These are phyloP conservation scores for Sorghum bicolor DNA, from an alignment of 176 grass and related monocot genomes.

Conservation along the genomic window Sorghum_bicolor_NCBIv3 NC_012878.2:5518501-5519000, in stretches of 20 bases:
- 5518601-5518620: slow-evolving; percentile 52
- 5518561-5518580: not conserved
- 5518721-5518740: slow-evolving; percentile 9
- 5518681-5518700: not conserved
- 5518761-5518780: slow-evolving; percentile 22
- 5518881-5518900: not conserved
- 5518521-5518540: slow-evolving; percentile 8
- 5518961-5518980: slow-evolving; percentile 13
- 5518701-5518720: not conserved
- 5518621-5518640: slow-evolving; percentile 42
- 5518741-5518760: slow-evolving; percentile 18
- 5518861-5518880: slow-evolving; percentile 35
- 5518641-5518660: slow-evolving; percentile 56
- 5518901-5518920: slow-evolving; percentile 1
- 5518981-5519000: not conserved
- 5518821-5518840: slow-evolving; percentile 54
- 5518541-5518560: slow-evolving; percentile 1
- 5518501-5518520: slow-evolving; percentile 40
- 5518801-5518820: slow-evolving; percentile 32
- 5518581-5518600: slow-evolving; percentile 27
- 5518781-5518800: slow-evolving; percentile 28
- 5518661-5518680: slow-evolving; percentile 44
- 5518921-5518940: not conserved
- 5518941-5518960: not conserved
- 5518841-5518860: slow-evolving; percentile 45